These are phyloP conservation scores for Xerophyta viscosa DNA, from an alignment of 106 monocot species.

Conservation along the genomic window DNA sequence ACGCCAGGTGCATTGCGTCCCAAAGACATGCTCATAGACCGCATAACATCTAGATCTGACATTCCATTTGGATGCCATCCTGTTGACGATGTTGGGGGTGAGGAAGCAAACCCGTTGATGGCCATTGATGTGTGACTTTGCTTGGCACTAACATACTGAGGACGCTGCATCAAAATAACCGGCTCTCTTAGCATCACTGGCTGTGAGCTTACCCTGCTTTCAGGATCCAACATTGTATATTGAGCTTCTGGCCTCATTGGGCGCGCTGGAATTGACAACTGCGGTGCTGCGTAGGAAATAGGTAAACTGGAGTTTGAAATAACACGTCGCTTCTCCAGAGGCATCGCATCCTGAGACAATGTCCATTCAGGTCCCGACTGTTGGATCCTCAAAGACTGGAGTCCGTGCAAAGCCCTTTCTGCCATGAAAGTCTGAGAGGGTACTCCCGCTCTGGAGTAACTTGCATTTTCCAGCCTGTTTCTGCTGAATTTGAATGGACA, in stretches of 20 bases:
- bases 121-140: slow-evolving; percentile 23
- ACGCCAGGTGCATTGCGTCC: slow-evolving; percentile 20
- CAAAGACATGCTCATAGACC: slow-evolving; percentile 18
- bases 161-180: slow-evolving; percentile 70
- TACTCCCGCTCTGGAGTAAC: slow-evolving; percentile 18
- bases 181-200: slow-evolving; percentile 44
- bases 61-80: slow-evolving; percentile 32
- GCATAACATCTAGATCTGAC: slow-evolving; percentile 16
- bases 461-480: slow-evolving; percentile 39
- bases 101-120: slow-evolving; percentile 13
- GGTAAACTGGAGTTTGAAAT: slow-evolving; percentile 20
- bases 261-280: slow-evolving; percentile 21
- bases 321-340: slow-evolving; percentile 29
- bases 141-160: slow-evolving; percentile 35
- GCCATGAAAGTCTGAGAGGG: slow-evolving; percentile 10
- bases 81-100: slow-evolving; percentile 26
- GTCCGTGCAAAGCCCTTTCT: slow-evolving; percentile 16
- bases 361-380: slow-evolving; percentile 25
- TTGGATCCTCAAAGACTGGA: slow-evolving; percentile 18
- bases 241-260: slow-evolving; percentile 17
- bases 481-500: slow-evolving; percentile 22
- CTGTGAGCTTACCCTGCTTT: slow-evolving; percentile 23
- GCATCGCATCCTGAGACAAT: slow-evolving; percentile 12
- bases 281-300: slow-evolving; percentile 17
- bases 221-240: slow-evolving; percentile 14